Evolutionary conservation across 1,284 basidiomycete species (phyloP).

Genomic region (Coriolopsis trogii): DNA sequence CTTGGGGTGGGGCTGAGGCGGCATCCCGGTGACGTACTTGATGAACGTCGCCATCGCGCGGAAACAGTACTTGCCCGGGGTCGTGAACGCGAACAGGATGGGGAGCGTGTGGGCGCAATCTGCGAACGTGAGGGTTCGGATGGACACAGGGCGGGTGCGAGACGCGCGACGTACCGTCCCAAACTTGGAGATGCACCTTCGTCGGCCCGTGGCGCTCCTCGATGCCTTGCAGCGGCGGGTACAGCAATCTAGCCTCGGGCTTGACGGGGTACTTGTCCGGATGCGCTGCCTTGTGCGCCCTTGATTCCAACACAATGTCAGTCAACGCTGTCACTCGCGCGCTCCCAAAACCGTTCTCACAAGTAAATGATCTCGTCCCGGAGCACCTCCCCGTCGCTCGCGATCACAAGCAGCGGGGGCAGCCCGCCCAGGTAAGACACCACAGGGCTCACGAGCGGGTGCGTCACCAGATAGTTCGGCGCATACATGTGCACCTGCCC

Average conservation of each 20-base stretch:
- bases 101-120: constrained; percentile 80
- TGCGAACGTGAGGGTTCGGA: constrained; percentile 27
- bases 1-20: too few species aligned
- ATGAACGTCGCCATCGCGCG: constrained; percentile 71
- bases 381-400: constrained; percentile 90
- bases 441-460: constrained; percentile 87
- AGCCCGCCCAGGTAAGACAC: constrained; percentile 89
- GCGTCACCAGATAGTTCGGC: constrained; percentile 80
- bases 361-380: constrained; percentile 91
- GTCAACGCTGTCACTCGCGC: neutral
- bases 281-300: constrained; percentile 91
- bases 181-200: constrained; percentile 90
- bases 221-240: constrained; percentile 69
- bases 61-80: constrained; percentile 79
- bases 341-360: constrained; percentile 48
- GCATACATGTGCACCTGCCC: constrained; percentile 90
- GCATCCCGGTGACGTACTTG: constrained; percentile 61
- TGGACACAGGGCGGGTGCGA: neutral
- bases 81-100: constrained; percentile 82
- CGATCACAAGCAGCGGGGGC: constrained; percentile 86
- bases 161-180: constrained; percentile 58
- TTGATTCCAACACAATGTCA: constrained; percentile 35
- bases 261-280: constrained; percentile 76
- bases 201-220: constrained; percentile 71
- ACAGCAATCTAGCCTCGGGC: constrained; percentile 60